Conservation (phyloP, 768 basidiomycete species). For the Lactarius evosmus region DNA sequence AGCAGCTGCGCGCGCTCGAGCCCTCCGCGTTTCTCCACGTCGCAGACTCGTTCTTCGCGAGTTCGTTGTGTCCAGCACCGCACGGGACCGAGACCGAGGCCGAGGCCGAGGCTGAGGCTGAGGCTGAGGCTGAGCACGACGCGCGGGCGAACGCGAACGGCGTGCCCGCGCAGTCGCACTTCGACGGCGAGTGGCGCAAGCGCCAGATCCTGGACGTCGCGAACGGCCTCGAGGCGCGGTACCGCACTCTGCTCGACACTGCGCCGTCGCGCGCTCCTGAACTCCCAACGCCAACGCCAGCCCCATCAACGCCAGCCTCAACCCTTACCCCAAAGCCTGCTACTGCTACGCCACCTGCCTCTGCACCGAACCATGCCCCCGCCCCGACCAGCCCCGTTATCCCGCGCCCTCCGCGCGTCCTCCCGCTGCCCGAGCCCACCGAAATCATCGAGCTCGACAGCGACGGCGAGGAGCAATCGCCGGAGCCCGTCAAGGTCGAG, state of each 20-base stretch:
- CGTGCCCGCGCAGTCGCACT: slow-evolving; percentile 32
- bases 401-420: not conserved
- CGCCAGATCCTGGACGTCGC: slow-evolving; percentile 74
- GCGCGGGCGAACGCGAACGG: not conserved
- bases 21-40: slow-evolving; percentile 61
- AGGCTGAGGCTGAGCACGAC: slow-evolving; percentile 37
- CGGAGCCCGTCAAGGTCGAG: slow-evolving; percentile 9
- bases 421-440: not conserved
- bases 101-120: slow-evolving; percentile 40
- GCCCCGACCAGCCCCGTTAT: not conserved
- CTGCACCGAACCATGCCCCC: not conserved
- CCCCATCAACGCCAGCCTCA: slow-evolving; percentile 11
- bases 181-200: slow-evolving; percentile 72
- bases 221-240: slow-evolving; percentile 62
- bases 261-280: slow-evolving; percentile 41
- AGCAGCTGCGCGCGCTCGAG: slow-evolving; percentile 76
- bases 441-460: slow-evolving; percentile 24
- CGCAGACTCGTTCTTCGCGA: slow-evolving; percentile 51
- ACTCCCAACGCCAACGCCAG: not conserved
- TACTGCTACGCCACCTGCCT: not conserved
- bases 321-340: not conserved
- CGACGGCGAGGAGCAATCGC: slow-evolving; percentile 16
- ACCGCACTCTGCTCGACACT: slow-evolving; percentile 62
- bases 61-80: slow-evolving; percentile 37
- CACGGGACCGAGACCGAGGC: slow-evolving; percentile 38